Percentiles rank a stretch among this genome's conserved stretches.
phyloP scores from a whole-genome alignment of 1,284 basidiomycete genomes.

The Ceratobasidium papillatum region DNA sequence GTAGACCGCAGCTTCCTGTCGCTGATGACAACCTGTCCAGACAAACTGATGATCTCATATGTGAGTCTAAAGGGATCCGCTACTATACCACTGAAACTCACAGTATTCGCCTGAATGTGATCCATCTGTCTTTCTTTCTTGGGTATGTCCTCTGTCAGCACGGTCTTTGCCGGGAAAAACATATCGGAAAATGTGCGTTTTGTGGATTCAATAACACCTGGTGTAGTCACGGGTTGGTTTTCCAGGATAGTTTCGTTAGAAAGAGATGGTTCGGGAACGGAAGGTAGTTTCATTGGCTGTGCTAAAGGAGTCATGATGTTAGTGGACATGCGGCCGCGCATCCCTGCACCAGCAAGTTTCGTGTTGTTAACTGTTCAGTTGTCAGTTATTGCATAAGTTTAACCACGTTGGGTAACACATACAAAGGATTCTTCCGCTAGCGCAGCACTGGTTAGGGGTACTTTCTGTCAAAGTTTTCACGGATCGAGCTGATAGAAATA shows the following conservation, averaged over 20 bases:
- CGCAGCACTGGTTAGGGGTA: not conserved
- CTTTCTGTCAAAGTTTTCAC: not conserved
- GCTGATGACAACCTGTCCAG: constrained; percentile 20
- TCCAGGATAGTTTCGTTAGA: not conserved
- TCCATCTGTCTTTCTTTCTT: constrained; percentile 1
- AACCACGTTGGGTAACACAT: not conserved
- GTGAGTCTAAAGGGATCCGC: not conserved
- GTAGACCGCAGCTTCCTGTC: not conserved
- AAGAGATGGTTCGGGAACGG: not conserved
- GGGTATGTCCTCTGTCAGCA: not conserved
- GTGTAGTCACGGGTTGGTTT: not conserved
- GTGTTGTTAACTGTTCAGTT: not conserved
- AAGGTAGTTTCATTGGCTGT: not conserved
- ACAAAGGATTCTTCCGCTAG: constrained; percentile 16
- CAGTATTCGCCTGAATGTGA: not conserved
- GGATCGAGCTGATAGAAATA: not conserved
- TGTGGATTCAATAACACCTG: not conserved
- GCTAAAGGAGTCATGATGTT: not conserved
- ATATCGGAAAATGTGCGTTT: not conserved
- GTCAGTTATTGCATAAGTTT: not conserved
- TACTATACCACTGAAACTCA: not conserved
- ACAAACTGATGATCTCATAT: not conserved
- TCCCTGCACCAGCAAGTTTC: not conserved
- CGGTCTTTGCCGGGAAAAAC: not conserved
- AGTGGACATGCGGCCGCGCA: not conserved